Percentiles rank a stretch among this genome's conserved stretches.
Conservation (phyloP, 495 filamentous ascomycete species). For the Extremus antarcticus region DNA sequence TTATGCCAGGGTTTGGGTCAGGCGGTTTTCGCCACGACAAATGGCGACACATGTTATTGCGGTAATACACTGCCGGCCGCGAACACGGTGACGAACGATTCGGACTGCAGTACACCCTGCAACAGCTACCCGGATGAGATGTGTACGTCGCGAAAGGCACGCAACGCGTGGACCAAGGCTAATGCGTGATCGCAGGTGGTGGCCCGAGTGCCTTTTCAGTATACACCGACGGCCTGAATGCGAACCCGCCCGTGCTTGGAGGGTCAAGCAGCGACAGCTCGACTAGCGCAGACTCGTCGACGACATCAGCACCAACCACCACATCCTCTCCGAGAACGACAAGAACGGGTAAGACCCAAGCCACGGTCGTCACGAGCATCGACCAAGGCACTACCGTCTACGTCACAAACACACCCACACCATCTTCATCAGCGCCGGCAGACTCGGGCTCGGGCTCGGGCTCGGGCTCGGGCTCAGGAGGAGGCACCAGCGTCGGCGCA, state of each 20-base stretch:
- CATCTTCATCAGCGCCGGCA: not conserved
- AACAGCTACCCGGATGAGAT: conserved; percentile 40
- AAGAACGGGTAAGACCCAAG: not conserved
- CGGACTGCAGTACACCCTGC: conserved; percentile 46
- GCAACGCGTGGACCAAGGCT: conserved; percentile 20
- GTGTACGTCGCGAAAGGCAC: conserved; percentile 43
- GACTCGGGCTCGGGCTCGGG: not conserved
- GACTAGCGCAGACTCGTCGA: not conserved
- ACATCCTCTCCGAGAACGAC: conserved; percentile 17
- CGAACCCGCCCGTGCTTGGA: conserved; percentile 5
- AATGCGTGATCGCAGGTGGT: conserved; percentile 40
- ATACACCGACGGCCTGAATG: conserved; percentile 41
- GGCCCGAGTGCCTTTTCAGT: conserved; percentile 36
- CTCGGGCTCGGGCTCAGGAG: conserved; percentile 16
- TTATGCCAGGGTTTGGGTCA: conserved; percentile 26
- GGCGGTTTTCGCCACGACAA: conserved; percentile 34
- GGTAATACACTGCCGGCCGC: conserved; percentile 47
- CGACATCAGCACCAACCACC: conserved; percentile 20
- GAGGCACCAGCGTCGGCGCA: conserved; percentile 53
- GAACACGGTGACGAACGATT: conserved; percentile 35
- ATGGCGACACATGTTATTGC: conserved; percentile 47
- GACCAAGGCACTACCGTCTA: conserved; percentile 10
- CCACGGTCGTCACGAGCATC: conserved; percentile 18
- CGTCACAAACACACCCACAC: conserved; percentile 6
- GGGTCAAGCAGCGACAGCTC: not conserved